Evolutionary conservation across 169 alveolate species (phyloP), one percentile per base, ranked within the genome.

Genomic region (Eimeria falciformis): DNA sequence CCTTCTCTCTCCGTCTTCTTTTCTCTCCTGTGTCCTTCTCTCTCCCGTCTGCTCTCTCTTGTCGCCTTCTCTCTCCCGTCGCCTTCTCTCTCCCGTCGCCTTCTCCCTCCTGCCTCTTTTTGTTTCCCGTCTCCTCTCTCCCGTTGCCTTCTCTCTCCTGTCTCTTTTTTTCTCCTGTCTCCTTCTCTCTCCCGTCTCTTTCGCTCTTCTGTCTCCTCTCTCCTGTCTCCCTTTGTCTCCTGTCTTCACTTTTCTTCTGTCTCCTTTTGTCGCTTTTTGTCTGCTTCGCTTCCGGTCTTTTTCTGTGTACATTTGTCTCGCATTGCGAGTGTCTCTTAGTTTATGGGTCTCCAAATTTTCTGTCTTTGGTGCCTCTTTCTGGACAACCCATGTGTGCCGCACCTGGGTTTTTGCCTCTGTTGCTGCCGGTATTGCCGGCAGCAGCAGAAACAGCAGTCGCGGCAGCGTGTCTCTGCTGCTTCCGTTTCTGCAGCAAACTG

Each of bases 401-500:
- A 12, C 18, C 62, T 12, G 62, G 11, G 62, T 21, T 50, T 12
- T 21, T 50, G 62, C 62, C 18, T 12, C 3, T 50, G 62, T 1
- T 50, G 62, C 62, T 66, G 78, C 47, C 29, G 78, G 47, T 66
- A 25, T 46, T 23, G 78, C 47, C 18, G 62, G 62, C 62, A 50
- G 62, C 62, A 50, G 62, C 62, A 47, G 62, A 12, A 50, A 0
- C 11, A 50, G 62, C 62, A 1, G 62, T 50, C 62, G 62, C 23
- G 18, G 62, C 62, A 12, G 0, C 62, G 18, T 50, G 62, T 21
- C 18, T 12, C 62, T 62, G 73, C 71, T 62, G 83, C 58, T 33
- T 11, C 58, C 43, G 58, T 56, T 40, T 29, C 83, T 71, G 53
- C 83, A 71, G 83, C 50, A 5, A 21, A 11, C 37, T 43, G 83